Percentiles rank a stretch among this genome's conserved stretches.
These are phyloP conservation scores for Aspergillus coremiiformis DNA, from an alignment of 495 filamentous ascomycete species.

Conservation along the genomic window DNA sequence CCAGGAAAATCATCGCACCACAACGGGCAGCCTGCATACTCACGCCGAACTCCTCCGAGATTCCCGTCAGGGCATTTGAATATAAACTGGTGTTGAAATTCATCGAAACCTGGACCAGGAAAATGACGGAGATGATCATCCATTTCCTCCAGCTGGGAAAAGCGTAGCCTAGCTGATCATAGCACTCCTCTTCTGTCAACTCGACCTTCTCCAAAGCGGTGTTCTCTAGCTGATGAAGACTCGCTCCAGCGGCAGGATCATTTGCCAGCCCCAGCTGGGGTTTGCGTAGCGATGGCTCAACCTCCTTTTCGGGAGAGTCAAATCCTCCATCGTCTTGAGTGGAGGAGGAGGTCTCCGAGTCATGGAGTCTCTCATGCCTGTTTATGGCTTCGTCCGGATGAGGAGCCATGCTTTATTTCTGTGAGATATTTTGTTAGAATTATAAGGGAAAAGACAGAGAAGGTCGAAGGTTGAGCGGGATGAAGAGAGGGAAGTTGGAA, in stretches of 20 bases:
- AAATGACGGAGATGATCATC: constrained; percentile 55
- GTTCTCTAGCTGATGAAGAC: constrained; percentile 24
- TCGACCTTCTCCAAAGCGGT: constrained; percentile 29
- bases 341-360: constrained; percentile 31
- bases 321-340: constrained; percentile 26
- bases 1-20: constrained; percentile 52
- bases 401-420: constrained; percentile 9
- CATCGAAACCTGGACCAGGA: constrained; percentile 50
- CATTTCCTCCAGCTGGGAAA: constrained; percentile 50
- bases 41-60: constrained; percentile 42
- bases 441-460: constrained; percentile 6
- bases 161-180: constrained; percentile 48
- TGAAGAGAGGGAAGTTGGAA: constrained; percentile 3
- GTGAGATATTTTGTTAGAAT: neutral
- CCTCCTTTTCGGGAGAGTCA: constrained; percentile 15
- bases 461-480: neutral
- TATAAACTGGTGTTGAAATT: constrained; percentile 53
- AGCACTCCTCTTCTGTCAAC: constrained; percentile 51
- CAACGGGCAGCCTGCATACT: constrained; percentile 46
- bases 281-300: constrained; percentile 10
- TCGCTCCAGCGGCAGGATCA: constrained; percentile 9
- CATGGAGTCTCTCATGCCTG: constrained; percentile 22
- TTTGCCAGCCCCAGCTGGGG: constrained; percentile 2
- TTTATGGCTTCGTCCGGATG: constrained; percentile 16
- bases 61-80: constrained; percentile 44